Evolutionary conservation across 345 rosid species (phyloP), one percentile per base, ranked within the genome.

Genomic region (Citrus sp.): DNA sequence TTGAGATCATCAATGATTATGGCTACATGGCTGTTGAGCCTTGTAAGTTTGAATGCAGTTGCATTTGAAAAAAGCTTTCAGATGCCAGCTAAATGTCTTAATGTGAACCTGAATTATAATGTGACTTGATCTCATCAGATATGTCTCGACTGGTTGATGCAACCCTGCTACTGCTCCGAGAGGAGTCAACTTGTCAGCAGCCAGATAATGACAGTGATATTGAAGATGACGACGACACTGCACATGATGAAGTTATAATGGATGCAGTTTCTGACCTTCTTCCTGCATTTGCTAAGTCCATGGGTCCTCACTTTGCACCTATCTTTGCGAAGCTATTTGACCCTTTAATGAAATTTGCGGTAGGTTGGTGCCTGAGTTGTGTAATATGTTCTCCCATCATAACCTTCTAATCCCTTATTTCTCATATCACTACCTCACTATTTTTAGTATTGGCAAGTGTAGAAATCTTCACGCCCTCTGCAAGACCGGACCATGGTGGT

Each of bases 231-330:
- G 92, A 89, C 80, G 98, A 89, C 83, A 28, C 87, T 13, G 91
- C 83, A 78, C 99, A 94, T 80, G 99, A 97, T 75, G 99, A 97
- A 84, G 86, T 94, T 81, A 95, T 96, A 70, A 96, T 96, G 98
- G 98, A 97, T 89, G 98, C 98, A 42, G 98, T 94, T 78, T 94
- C 99, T 60, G 99, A 97, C 78, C 92, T 97, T 77, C 95, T 97
- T 84, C 99, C 99, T 38, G 98, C 98, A 72, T 94, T 97, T 85
- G 98, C 99, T 40, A 92, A 92, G 91, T 85, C 92, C 82, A 88
- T 97, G 98, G 99, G 99, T 82, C 80, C 86, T 82, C 93, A 93
- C 81, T 94, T 94, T 88, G 96, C 97, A 22, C 93, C 97, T 16
- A 87, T 93, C 80, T 92, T 94, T 87, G 93, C 90, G 7, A 90